Evolutionary conservation across 1,139 yeast genomes (phyloP).

Genomic region (Saccharomyces hybrid): DNA sequence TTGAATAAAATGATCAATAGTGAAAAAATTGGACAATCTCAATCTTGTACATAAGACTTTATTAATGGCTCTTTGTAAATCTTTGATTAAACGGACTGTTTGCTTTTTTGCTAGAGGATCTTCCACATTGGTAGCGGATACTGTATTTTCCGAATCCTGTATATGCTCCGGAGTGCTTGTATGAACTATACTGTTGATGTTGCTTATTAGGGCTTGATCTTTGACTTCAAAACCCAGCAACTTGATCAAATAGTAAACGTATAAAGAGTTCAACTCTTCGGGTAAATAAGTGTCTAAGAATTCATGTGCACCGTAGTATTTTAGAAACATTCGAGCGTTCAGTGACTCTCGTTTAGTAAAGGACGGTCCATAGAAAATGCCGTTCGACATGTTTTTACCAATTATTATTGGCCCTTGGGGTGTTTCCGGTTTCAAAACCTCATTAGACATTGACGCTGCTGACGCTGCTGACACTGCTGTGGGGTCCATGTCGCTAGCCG

Average conservation of each 20-base stretch:
- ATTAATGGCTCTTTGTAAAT: constrained; percentile 53
- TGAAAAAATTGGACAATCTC: constrained; percentile 44
- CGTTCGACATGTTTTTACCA: constrained; percentile 21
- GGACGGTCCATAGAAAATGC: constrained; percentile 32
- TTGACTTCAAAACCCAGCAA: constrained; percentile 48
- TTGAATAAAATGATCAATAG: constrained; percentile 51
- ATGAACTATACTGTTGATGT: constrained; percentile 32
- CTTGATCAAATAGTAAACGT: constrained; percentile 43
- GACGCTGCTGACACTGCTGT: not conserved
- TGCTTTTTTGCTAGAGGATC: constrained; percentile 37
- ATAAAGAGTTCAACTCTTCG: constrained; percentile 47
- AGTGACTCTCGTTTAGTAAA: constrained; percentile 39
- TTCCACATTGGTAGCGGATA: constrained; percentile 22
- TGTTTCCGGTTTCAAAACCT: constrained; percentile 12
- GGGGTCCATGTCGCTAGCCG: not conserved
- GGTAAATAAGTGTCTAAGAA: constrained; percentile 59
- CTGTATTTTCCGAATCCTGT: constrained; percentile 5
- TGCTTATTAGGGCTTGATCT: constrained; percentile 34
- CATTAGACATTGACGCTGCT: constrained; percentile 3
- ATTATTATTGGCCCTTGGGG: constrained; percentile 21
- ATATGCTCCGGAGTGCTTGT: constrained; percentile 12
- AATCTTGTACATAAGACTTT: constrained; percentile 49
- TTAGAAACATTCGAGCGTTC: constrained; percentile 52
- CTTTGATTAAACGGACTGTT: constrained; percentile 42
- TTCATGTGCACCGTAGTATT: constrained; percentile 49